These are phyloP conservation scores for Colletotrichum godetiae DNA, from an alignment of 2,329 filamentous ascomycete species.

Conservation along the genomic window DNA sequence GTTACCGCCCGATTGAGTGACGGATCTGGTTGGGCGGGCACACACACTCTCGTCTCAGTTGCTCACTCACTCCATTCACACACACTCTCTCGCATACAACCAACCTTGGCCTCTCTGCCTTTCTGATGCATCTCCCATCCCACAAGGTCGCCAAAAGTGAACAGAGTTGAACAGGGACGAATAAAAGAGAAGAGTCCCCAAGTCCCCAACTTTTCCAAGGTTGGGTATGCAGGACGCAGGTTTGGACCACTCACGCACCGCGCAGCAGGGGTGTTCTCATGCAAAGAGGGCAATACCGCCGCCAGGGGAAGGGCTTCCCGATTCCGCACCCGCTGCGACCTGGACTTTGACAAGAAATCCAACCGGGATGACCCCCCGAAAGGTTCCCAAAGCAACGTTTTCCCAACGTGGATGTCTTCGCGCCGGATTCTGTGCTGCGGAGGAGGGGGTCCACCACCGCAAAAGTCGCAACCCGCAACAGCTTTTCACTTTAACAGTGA, in stretches of 20 bases:
- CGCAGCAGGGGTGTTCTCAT: constrained; percentile 8
- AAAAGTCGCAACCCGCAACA: background rate
- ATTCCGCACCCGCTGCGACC: constrained; percentile 21
- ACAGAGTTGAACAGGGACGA: background rate
- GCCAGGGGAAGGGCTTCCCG: background rate
- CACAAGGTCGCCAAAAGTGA: background rate
- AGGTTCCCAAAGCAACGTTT: constrained; percentile 1
- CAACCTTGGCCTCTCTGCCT: background rate
- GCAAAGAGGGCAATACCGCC: constrained; percentile 19
- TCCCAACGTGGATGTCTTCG: constrained; percentile 5
- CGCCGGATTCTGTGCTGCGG: background rate
- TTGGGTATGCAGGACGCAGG: background rate
- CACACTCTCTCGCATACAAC: background rate
- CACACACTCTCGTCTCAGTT: background rate
- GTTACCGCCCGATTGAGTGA: constrained; percentile 49
- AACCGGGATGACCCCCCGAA: constrained; percentile 1
- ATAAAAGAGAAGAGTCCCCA: background rate
- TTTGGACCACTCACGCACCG: constrained; percentile 5
- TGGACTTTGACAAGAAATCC: background rate
- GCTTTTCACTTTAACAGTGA: no score
- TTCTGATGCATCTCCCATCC: constrained; percentile 18
- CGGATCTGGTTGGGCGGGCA: constrained; percentile 37
- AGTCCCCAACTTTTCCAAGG: background rate
- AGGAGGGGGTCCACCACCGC: background rate
- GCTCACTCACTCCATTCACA: background rate